Evolutionary conservation across 768 basidiomycete genomes (phyloP), one percentile per base, ranked within the genome.

Genomic region (Leccinum truebloodii): DNA sequence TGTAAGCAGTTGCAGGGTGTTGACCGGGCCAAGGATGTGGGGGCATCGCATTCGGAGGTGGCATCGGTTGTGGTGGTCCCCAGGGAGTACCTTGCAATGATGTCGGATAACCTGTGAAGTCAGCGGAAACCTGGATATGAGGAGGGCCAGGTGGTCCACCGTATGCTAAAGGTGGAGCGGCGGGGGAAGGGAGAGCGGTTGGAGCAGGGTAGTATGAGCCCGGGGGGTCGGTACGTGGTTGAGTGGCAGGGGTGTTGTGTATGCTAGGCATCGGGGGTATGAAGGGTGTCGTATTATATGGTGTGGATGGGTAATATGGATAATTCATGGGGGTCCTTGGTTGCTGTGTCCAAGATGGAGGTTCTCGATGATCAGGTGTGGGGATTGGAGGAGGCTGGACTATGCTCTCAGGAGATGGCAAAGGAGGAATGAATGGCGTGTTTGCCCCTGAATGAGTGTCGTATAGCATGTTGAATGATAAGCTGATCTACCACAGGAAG

Each of bases 391-490:
- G 78, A 34, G 78, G 76, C 18, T 71, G 75, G 13, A 60, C 74
- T 64, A 51, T 59, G 61, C 58, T 68, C 59, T 65, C 78, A 55
- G 64, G 79, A 61, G 63, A 78, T 48, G 75, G 72, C 6, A 71
- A 66, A 58, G 81, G 80, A 44, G 73, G 78, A 71, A 63, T 73
- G 65, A 63, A 82, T 61, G 59, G 80, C 73, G 60, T 81, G 73
- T 48, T 68, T 12, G 64, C 64, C 61, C 70, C 66, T 22, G 73
- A 70, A 28, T 73, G 73, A 52, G 66, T 63, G 49, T 73, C 73
- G 46, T 63, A 73, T 13, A 73, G 46, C 73, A 73, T 73, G 58
- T 10, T 55, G 59, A 62, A 28, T 56, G 65, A 65, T 75, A 75
- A 65, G 65, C 63, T 37, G 65, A 60, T 64, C 60, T 54, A 41